Base-by-base conservation (phyloP, 805 yeast genomes). In the Metschnikowia kunwiensis region DNA sequence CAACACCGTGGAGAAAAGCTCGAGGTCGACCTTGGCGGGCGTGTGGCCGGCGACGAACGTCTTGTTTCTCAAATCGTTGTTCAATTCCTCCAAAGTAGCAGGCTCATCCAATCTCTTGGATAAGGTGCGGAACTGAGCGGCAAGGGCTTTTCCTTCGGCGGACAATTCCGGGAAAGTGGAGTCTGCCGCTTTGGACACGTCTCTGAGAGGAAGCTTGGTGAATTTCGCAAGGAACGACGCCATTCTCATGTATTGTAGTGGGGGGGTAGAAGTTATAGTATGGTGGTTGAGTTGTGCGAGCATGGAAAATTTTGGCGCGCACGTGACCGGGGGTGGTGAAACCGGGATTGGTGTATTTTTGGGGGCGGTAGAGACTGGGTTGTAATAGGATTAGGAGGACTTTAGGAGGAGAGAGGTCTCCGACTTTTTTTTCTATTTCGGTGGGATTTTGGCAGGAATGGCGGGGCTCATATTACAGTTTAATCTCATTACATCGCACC, bases 61-160 rank as follows among this genome's bases (percentile, higher is more conserved):
- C 49, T 74, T 69, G 38, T 73, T 65, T 60, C 83, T 81, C 53
- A 91, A 74, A 33, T 73, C 65, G 41, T 77, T 77, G 63, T 89
- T 89, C 51, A 93, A 75, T 38, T 76, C 48, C 30, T 40, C 47
- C 43, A 64, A 53, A 28, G 58, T 47, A 41, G 57, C 63, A 20
- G 82, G 80, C 46, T 65, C 72, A 39, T 52, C 57, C 35, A 85
- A 63, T 50, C 82, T 71, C 39, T 68, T 60, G n/a, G 89, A 71
- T 34, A 88, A 70, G 4, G 95, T 80, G 40, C 71, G 70, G 82
- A 91, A 85, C 64, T 89, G 96, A 22, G 88, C 74, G 46, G 75
- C 71, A 48, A 81, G 70, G 15, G 95, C 95, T 54, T 72, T 69
- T 65, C 82, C 84, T 38, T 72, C 76, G 26, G 51, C 48, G 27